phyloP scores from a whole-genome alignment of 2,329 filamentous ascomycete species.

The Chrysosporium queenslandicum region DNA sequence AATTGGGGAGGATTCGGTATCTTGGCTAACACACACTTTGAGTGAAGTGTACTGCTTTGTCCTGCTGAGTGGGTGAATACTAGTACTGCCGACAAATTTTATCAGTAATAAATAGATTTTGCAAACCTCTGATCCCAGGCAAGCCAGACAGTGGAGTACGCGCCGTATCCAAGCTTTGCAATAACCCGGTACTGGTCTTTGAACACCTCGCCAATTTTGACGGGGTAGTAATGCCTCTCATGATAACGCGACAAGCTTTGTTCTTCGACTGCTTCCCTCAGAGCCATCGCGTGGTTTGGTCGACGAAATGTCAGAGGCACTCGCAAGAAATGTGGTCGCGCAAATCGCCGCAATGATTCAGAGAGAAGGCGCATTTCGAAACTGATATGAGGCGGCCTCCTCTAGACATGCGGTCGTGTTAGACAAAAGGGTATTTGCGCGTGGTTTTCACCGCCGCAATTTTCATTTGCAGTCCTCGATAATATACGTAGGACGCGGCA shows the following conservation, averaged over 20 bases:
- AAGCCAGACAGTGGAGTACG: conserved; percentile 23
- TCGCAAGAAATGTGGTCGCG: conserved; percentile 9
- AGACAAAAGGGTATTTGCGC: too few relatives aligned
- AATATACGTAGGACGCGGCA: too few relatives aligned
- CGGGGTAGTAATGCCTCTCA: conserved; percentile 20
- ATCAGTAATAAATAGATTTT: neutral
- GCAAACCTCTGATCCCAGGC: conserved; percentile 17
- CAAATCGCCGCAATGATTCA: conserved; percentile 3
- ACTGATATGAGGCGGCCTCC: too few relatives aligned
- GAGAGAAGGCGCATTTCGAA: conserved; percentile 10
- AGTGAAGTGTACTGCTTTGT: conserved; percentile 18
- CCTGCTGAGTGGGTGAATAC: conserved; percentile 7
- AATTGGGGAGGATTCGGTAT: conserved; percentile 16
- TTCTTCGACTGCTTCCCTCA: conserved; percentile 10
- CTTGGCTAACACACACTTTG: conserved; percentile 19
- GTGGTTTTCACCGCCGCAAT: too few relatives aligned
- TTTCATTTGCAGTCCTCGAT: too few relatives aligned
- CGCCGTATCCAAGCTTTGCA: conserved; percentile 23
- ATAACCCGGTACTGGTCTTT: conserved; percentile 20
- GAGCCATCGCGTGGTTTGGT: conserved; percentile 10
- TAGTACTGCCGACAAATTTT: neutral
- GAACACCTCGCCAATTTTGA: conserved; percentile 19
- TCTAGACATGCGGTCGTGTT: too few relatives aligned
- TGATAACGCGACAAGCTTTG: conserved; percentile 17
- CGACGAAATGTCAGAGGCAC: conserved; percentile 9